Base-by-base conservation (phyloP, 2,329 filamentous ascomycete species). In the Coniella lustricola region DNA sequence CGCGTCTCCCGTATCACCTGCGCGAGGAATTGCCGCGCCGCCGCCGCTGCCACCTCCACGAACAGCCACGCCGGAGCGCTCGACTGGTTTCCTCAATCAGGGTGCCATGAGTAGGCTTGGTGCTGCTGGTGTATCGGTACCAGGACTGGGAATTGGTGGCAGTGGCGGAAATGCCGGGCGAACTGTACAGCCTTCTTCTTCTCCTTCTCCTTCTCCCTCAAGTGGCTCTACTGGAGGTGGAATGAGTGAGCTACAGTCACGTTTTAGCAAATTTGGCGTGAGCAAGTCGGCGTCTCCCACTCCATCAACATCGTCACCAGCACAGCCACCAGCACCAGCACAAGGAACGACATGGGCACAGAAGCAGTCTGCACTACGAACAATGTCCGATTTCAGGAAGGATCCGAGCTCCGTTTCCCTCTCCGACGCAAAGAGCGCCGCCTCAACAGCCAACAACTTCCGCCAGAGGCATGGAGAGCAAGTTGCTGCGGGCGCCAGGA, bases 71-170 rank as follows among this genome's bases (percentile, higher is more conserved):
- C 25, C 38, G 18, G 43, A 44, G 25, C 41, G 34, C 40, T 54
- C 55, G 51, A 36, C 59, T 36, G 57, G 62, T 14, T 60, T 66
- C 29, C 55, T 77, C 31, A 78, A 79, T 57, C 69, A 74, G 58
- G 77, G 73, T 4, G 83, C 88, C 4, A 63, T 84, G 48, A 74
- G 69, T 50, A 76, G 87, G 36, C 73, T 96, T 8, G 79, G 82
- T 10, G 76, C 81, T 33, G 83, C 87, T 1, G 90, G 90, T 1
- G 74, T 95, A 5, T 86, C 83, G 0, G 87, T 95, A 0, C 84
- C 89, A 0, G 85, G 77, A 0, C 71, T 95, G 3, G 85, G 85
- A 4, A 94, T 95, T 52, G 82, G 81, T 2, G 18, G 40, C 16
- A 36, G 49, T 13, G 35, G 45, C 9, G 39, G 38, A 7, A 25